Base-by-base conservation (phyloP, 306 rosid species). In the Cucurbita argyrosperma region DNA sequence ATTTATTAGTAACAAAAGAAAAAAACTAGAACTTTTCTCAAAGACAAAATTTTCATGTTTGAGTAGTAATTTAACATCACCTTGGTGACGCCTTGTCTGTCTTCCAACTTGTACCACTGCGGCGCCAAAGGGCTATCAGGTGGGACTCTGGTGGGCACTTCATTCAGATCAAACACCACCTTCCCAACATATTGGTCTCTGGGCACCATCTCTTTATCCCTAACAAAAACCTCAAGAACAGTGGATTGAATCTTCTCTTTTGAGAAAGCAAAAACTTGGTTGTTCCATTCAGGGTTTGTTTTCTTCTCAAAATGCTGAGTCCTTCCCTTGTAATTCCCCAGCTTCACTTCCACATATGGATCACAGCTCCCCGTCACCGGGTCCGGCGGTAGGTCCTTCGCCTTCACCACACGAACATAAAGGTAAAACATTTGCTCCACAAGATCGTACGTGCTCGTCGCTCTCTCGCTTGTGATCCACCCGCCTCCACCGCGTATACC, bases 51-150 rank as follows among this genome's bases (percentile, higher is more conserved):
- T 47, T 3, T 10, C 15, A 15, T 10, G 52, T 3, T 47, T 47
- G 12, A 47, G 51, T 10, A 4, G 8, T 12, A 6, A 5, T 51
- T 5, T 55, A 1, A 58, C 5, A 58, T 60, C 19, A 60, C 89
- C 75, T 86, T 84, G 16, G 65, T 21, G 5, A 85, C 79, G 0
- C 89, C 84, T 3, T 6, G 77, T 49, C 86, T 10, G 53, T 86
- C 76, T 79, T 87, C 91, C 9, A 91, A 46, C 57, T 85, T 82
- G 40, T 91, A 89, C 97, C 97, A 91, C 37, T 91, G 92, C 18
- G 97, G 97, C 16, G 96, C 97, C 75, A 91, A 81, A 15, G 91
- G 97, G 52, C 96, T 91, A 79, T 91, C 92, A 9, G 97, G 97
- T 4, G 96, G 97, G 52, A 89, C 97, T 74, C 92, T 85, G 14